Conservation (phyloP, 176 grass and related monocot genomes). For the Aegilops tauschii region DNA sequence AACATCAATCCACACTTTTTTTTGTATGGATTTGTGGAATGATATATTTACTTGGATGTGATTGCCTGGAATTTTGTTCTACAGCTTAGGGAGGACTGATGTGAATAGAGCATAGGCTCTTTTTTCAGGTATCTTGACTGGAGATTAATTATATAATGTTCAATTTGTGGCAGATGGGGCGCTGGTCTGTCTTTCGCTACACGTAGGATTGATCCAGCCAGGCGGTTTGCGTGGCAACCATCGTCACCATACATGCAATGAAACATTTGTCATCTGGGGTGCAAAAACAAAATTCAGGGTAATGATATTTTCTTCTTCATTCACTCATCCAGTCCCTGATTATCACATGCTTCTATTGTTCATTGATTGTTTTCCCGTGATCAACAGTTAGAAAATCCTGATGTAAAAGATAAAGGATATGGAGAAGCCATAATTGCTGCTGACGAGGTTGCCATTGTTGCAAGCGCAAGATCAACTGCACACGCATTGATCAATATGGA, state of each 20-base stretch:
- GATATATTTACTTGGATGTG: background rate
- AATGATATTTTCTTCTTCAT: background rate
- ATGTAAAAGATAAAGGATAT: conserved; percentile 77
- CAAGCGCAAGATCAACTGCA: conserved; percentile 74
- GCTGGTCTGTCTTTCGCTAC: conserved; percentile 61
- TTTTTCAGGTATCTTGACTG: background rate
- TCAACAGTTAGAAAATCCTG: conserved; percentile 72
- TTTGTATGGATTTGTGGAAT: background rate
- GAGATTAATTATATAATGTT: background rate
- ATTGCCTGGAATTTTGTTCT: background rate
- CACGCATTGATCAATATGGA: conserved; percentile 95
- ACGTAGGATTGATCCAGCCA: conserved; percentile 79
- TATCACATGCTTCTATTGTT: conserved; percentile 1
- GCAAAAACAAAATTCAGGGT: conserved; percentile 96
- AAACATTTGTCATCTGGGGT: conserved; percentile 94
- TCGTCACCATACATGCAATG: conserved; percentile 87
- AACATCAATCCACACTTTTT: background rate
- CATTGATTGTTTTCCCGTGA: conserved; percentile 8
- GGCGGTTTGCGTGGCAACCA: conserved; percentile 92
- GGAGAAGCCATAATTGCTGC: conserved; percentile 66
- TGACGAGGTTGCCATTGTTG: conserved; percentile 71
- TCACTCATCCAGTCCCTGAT: background rate
- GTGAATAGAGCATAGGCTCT: background rate
- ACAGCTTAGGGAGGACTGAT: background rate
- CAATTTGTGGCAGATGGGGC: conserved; percentile 53